Conservation (phyloP, 768 basidiomycete genomes). For the Naematelia encephala region DNA sequence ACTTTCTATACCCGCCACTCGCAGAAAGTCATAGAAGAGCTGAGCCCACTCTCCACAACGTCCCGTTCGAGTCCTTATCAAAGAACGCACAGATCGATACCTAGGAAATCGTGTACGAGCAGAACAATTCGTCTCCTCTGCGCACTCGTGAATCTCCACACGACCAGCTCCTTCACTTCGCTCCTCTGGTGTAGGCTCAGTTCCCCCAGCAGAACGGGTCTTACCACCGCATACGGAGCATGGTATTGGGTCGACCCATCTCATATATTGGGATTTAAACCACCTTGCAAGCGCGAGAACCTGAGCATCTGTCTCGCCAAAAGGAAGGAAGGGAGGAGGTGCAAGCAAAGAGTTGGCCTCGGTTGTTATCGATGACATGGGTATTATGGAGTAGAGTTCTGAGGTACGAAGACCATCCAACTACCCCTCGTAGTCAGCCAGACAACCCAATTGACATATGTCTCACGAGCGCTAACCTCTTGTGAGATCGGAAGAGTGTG, state of each 20-base stretch:
- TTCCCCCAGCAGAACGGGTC: slow-evolving; percentile 24
- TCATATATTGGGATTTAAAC: slow-evolving; percentile 53
- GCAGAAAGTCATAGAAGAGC: slow-evolving; percentile 52
- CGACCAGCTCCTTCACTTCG: slow-evolving; percentile 47
- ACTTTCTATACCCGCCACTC: slow-evolving; percentile 48
- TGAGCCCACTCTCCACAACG: slow-evolving; percentile 54
- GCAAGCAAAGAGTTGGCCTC: background rate
- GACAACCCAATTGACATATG: no score
- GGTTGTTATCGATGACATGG: background rate
- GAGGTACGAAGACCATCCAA: background rate
- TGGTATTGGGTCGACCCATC: slow-evolving; percentile 53
- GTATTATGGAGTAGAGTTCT: background rate
- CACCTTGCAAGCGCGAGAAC: slow-evolving; percentile 51
- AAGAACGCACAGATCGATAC: slow-evolving; percentile 44
- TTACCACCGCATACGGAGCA: slow-evolving; percentile 47
- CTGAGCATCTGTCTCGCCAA: slow-evolving; percentile 44
- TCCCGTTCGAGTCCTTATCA: slow-evolving; percentile 49
- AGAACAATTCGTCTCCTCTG: slow-evolving; percentile 24
- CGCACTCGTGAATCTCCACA: slow-evolving; percentile 52
- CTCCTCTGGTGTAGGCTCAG: slow-evolving; percentile 39
- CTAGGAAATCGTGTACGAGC: slow-evolving; percentile 47
- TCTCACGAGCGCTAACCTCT: background rate
- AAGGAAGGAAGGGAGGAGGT: slow-evolving; percentile 25
- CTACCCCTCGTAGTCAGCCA: no score
- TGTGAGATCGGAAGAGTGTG: background rate